These are phyloP conservation scores for Centella asiatica DNA, from an alignment of 129 eudicot species.

Conservation along the genomic window DNA sequence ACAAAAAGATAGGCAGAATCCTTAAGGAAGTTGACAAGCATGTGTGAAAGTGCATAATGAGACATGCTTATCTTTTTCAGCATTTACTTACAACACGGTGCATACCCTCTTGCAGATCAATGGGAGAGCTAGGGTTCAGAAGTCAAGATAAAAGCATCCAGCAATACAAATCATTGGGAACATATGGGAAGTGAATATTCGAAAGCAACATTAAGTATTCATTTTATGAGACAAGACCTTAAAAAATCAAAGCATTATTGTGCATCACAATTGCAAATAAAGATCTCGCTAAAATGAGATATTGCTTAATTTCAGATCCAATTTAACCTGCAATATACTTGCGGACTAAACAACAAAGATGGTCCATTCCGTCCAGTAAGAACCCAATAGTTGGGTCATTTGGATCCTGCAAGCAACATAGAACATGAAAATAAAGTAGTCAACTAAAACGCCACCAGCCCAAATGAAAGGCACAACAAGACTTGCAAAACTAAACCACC, in stretches of 20 bases:
- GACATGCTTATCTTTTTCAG: background rate
- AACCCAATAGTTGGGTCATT: constrained; percentile 97
- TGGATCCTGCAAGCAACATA: constrained; percentile 62
- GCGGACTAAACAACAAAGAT: constrained; percentile 95
- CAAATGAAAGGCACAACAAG: background rate
- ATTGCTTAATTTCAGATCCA: background rate
- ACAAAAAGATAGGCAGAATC: too few species aligned
- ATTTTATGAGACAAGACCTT: background rate
- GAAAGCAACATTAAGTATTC: background rate
- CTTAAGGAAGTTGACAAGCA: background rate
- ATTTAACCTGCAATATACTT: constrained; percentile 94
- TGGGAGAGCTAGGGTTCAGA: background rate
- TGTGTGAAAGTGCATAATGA: background rate
- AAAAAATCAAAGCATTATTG: background rate
- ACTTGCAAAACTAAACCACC: background rate
- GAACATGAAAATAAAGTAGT: constrained; percentile 21
- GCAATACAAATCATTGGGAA: background rate
- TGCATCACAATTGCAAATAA: background rate
- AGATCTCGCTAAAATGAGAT: background rate
- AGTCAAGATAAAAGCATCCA: background rate
- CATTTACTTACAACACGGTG: background rate
- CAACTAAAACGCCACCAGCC: constrained; percentile 10
- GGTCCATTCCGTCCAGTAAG: constrained; percentile 95
- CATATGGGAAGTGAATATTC: background rate
- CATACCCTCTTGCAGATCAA: too few species aligned